Evolutionary conservation across 2,329 filamentous ascomycete genomes (phyloP).

Genomic region (Cordyceps tenuipes): DNA sequence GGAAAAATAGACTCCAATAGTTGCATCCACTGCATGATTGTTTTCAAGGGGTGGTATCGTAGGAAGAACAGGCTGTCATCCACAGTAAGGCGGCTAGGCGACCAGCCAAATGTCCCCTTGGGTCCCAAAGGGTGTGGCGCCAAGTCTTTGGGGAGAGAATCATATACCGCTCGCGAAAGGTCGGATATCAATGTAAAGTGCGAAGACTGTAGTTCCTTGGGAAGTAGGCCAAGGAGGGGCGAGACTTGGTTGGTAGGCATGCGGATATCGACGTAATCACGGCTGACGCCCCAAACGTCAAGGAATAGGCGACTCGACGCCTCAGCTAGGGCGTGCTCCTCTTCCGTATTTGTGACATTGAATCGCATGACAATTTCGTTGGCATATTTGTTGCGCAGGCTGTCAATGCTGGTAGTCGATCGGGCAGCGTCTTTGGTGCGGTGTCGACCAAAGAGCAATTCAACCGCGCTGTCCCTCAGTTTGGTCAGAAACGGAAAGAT

Average conservation of each 20-base stretch:
- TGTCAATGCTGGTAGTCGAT: slow-evolving; percentile 20
- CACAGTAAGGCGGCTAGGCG: slow-evolving; percentile 24
- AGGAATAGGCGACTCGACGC: slow-evolving; percentile 69
- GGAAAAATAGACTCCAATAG: slow-evolving; percentile 86
- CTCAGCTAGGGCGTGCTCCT: slow-evolving; percentile 63
- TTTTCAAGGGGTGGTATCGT: slow-evolving; percentile 82
- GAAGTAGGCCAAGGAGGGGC: slow-evolving; percentile 71
- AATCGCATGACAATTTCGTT: slow-evolving; percentile 86
- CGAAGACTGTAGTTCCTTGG: slow-evolving; percentile 59
- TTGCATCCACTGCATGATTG: slow-evolving; percentile 83
- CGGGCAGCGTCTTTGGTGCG: slow-evolving; percentile 22
- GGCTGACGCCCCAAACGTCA: slow-evolving; percentile 82
- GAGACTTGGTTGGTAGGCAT: slow-evolving; percentile 67
- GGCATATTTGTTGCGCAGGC: slow-evolving; percentile 49
- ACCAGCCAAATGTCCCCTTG: slow-evolving; percentile 23
- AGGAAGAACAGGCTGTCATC: slow-evolving; percentile 79
- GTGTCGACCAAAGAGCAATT: slow-evolving; percentile 41
- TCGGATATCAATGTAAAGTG: slow-evolving; percentile 74
- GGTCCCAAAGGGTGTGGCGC: slow-evolving; percentile 14
- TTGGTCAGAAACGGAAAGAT: slow-evolving; percentile 42
- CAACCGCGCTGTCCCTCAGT: slow-evolving; percentile 41
- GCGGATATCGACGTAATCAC: slow-evolving; percentile 77
- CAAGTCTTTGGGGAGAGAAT: slow-evolving; percentile 28
- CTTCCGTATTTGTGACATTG: slow-evolving; percentile 60
- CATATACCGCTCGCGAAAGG: slow-evolving; percentile 66